These are phyloP conservation scores for Beauveria sp. DNA, from an alignment of 2,329 filamentous ascomycete genomes.

Conservation along the genomic window DNA sequence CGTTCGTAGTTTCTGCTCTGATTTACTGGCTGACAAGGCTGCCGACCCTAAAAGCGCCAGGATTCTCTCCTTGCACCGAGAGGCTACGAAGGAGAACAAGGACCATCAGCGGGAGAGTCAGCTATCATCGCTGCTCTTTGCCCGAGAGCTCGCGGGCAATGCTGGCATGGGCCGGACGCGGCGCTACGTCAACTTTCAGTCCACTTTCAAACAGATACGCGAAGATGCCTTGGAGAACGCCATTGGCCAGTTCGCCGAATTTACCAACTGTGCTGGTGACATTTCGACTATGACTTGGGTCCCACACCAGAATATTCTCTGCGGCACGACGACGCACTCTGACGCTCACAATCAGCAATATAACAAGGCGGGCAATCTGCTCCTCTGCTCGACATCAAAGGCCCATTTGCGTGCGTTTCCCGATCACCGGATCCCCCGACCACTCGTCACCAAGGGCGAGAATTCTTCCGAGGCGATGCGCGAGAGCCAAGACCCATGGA, in stretches of 20 bases:
- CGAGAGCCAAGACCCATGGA: slow-evolving; percentile 52
- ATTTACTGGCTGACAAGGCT: slow-evolving; percentile 20
- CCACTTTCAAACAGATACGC: slow-evolving; percentile 34
- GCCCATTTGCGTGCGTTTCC: slow-evolving; percentile 43
- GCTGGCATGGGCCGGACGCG: slow-evolving; percentile 34
- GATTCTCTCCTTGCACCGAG: slow-evolving; percentile 21
- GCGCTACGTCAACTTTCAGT: slow-evolving; percentile 36
- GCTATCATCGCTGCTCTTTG: slow-evolving; percentile 36
- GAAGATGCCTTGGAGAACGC: slow-evolving; percentile 53
- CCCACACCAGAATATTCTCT: slow-evolving; percentile 46
- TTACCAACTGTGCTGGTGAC: slow-evolving; percentile 55
- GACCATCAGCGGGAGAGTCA: slow-evolving; percentile 13
- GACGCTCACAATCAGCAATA: slow-evolving; percentile 59
- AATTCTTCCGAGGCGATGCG: slow-evolving; percentile 51
- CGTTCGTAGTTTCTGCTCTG: slow-evolving; percentile 24
- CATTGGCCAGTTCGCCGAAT: slow-evolving; percentile 44
- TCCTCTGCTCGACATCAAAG: slow-evolving; percentile 41
- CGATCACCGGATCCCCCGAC: slow-evolving; percentile 50
- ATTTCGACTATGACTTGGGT: slow-evolving; percentile 52
- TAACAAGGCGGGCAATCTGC: slow-evolving; percentile 56
- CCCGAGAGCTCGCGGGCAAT: slow-evolving; percentile 42
- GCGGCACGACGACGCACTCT: slow-evolving; percentile 55
- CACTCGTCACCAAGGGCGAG: slow-evolving; percentile 43
- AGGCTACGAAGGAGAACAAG: background rate
- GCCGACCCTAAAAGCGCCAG: slow-evolving; percentile 11